These are phyloP conservation scores for Pueraria montana DNA, from an alignment of 306 rosid species.

Conservation along the genomic window DNA sequence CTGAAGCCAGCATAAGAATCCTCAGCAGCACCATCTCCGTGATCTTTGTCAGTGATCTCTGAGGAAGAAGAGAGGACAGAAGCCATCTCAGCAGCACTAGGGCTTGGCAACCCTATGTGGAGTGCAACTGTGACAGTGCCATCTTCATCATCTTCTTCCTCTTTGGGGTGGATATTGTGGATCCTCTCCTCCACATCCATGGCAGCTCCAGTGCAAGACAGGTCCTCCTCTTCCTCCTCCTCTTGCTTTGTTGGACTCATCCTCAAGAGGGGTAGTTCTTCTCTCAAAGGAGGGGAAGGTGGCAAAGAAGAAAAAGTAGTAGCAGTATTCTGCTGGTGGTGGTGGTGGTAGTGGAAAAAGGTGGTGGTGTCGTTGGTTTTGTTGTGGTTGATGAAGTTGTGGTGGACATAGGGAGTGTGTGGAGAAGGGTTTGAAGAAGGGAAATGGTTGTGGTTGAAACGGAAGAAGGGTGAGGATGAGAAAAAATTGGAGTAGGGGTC, in stretches of 20 bases:
- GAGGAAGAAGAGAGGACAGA: slow-evolving; percentile 77
- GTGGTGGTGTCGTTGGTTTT: not conserved
- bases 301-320: slow-evolving; percentile 47
- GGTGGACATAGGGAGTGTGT: slow-evolving; percentile 32
- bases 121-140: slow-evolving; percentile 87
- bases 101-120: slow-evolving; percentile 96
- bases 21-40: slow-evolving; percentile 47
- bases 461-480: slow-evolving; percentile 53
- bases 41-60: slow-evolving; percentile 54
- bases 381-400: slow-evolving; percentile 42
- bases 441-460: slow-evolving; percentile 49
- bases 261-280: slow-evolving; percentile 82
- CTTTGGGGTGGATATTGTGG: slow-evolving; percentile 26
- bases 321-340: slow-evolving; percentile 24
- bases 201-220: slow-evolving; percentile 43
- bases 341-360: slow-evolving; percentile 31
- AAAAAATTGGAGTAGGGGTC: slow-evolving; percentile 56
- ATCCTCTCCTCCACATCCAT: slow-evolving; percentile 55
- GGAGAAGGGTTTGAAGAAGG: slow-evolving; percentile 48
- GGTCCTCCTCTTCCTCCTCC: slow-evolving; percentile 13
- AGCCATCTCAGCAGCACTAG: slow-evolving; percentile 92
- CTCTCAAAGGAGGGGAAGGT: slow-evolving; percentile 83
- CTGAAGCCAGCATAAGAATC: slow-evolving; percentile 60
- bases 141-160: slow-evolving; percentile 46
- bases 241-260: slow-evolving; percentile 61